Conservation (phyloP, 2,329 filamentous ascomycete species). For the Ascochyta koolunga region DNA sequence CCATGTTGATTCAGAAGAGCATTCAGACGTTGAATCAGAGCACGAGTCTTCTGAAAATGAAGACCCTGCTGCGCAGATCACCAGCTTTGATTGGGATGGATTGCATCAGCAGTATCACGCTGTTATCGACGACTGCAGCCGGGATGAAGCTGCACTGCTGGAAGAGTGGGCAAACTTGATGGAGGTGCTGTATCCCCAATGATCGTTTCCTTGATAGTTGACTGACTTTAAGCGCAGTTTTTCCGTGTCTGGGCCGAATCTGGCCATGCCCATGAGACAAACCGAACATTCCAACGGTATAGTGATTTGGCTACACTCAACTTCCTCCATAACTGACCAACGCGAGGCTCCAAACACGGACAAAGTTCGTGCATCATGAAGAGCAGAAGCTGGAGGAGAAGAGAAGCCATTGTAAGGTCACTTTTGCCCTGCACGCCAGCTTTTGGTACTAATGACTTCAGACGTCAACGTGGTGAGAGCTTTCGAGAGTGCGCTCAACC, state of each 20-base stretch:
- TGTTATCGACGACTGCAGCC: constrained; percentile 67
- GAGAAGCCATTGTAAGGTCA: constrained; percentile 75
- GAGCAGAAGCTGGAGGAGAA: constrained; percentile 75
- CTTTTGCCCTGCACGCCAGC: neutral
- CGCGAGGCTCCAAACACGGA: constrained; percentile 76
- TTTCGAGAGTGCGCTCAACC: constrained; percentile 56
- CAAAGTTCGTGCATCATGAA: constrained; percentile 74
- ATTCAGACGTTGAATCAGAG: constrained; percentile 5
- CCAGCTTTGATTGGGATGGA: constrained; percentile 76
- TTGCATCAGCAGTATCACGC: constrained; percentile 73
- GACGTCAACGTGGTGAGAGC: constrained; percentile 55
- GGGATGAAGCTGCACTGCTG: constrained; percentile 68
- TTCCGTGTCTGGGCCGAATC: constrained; percentile 81
- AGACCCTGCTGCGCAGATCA: constrained; percentile 48
- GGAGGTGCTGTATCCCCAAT: constrained; percentile 28
- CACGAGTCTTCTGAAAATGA: constrained; percentile 4
- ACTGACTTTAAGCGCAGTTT: constrained; percentile 61
- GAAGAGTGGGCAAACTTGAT: constrained; percentile 66
- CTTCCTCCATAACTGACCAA: neutral
- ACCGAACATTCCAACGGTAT: constrained; percentile 77
- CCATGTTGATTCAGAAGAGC: constrained; percentile 18
- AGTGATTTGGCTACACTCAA: neutral
- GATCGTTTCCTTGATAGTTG: neutral
- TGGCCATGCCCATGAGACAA: constrained; percentile 73
- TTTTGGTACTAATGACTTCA: constrained; percentile 23